phyloP scores from a whole-genome alignment of 768 basidiomycete genomes.

The Tylopilus felleus region DNA sequence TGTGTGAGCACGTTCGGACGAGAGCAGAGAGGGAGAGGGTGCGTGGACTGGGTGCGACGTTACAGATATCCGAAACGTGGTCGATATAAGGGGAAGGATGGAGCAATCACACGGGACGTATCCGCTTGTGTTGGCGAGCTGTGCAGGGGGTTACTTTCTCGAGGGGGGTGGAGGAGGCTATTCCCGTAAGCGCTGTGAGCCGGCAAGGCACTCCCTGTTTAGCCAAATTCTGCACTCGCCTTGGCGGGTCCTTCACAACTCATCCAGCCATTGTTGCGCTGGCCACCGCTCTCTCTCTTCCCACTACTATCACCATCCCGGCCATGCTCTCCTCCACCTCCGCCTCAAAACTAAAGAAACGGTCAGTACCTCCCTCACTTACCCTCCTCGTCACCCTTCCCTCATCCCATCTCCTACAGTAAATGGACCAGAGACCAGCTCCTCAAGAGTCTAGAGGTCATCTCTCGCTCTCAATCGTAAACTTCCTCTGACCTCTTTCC shows the following conservation, averaged over 20 bases:
- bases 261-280: conserved; percentile 42
- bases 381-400: conserved; percentile 8
- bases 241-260: conserved; percentile 30
- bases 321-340: conserved; percentile 23
- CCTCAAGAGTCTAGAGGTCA: conserved; percentile 40
- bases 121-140: conserved; percentile 10
- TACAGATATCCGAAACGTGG: conserved; percentile 21
- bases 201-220: conserved; percentile 27
- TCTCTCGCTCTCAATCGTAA: not conserved
- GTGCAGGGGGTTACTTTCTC: conserved; percentile 1
- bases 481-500: conserved; percentile 17
- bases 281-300: conserved; percentile 37
- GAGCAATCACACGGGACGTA: no score
- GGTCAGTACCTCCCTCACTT: conserved; percentile 24
- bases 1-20: conserved; percentile 6
- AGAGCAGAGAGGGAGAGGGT: not conserved
- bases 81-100: no score
- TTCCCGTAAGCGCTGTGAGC: conserved; percentile 34
- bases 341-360: conserved; percentile 31
- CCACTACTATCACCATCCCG: conserved; percentile 38
- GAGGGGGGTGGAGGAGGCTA: conserved; percentile 2
- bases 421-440: conserved; percentile 39
- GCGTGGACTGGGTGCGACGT: not conserved
- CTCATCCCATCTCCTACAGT: conserved; percentile 28
- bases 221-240: conserved; percentile 34